Conservation (phyloP, 306 rosid species). For the Vigna unguiculata region DNA sequence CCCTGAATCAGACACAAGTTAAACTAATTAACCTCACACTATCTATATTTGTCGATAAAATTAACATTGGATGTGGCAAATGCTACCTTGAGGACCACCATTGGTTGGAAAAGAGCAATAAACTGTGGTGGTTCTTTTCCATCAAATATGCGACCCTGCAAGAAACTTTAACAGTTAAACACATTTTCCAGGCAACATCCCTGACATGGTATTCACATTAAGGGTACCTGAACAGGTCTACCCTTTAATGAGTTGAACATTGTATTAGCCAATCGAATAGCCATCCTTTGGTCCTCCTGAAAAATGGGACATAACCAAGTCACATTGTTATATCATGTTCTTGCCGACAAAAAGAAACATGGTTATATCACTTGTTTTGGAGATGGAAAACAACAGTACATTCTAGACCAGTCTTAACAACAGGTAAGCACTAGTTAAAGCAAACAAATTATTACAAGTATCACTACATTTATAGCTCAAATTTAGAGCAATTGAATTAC, state of each 20-base stretch:
- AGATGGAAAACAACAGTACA: background rate
- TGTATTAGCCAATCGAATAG: slow-evolving; percentile 82
- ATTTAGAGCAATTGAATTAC: slow-evolving; percentile 53
- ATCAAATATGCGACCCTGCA: slow-evolving; percentile 89
- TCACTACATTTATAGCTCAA: slow-evolving; percentile 31
- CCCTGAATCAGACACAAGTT: slow-evolving; percentile 66
- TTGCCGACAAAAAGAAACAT: background rate
- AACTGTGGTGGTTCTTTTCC: slow-evolving; percentile 97
- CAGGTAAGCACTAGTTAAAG: slow-evolving; percentile 25
- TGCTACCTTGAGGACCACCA: slow-evolving; percentile 92
- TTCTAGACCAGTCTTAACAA: slow-evolving; percentile 12
- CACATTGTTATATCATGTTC: slow-evolving; percentile 28
- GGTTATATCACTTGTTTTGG: slow-evolving; percentile 8
- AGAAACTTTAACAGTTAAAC: slow-evolving; percentile 49
- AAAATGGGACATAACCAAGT: slow-evolving; percentile 40
- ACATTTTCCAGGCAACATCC: slow-evolving; percentile 33
- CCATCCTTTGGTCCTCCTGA: slow-evolving; percentile 95
- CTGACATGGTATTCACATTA: slow-evolving; percentile 45
- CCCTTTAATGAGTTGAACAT: slow-evolving; percentile 96
- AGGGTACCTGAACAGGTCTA: slow-evolving; percentile 93
- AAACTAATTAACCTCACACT: slow-evolving; percentile 39
- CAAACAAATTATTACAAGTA: slow-evolving; percentile 1
- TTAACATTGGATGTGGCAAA: slow-evolving; percentile 25
- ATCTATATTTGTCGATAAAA: slow-evolving; percentile 24
- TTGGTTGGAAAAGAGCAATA: slow-evolving; percentile 90